These are phyloP conservation scores for Leishmania aethiopica DNA, from an alignment of 208 protist genomes.

Conservation along the genomic window DNA sequence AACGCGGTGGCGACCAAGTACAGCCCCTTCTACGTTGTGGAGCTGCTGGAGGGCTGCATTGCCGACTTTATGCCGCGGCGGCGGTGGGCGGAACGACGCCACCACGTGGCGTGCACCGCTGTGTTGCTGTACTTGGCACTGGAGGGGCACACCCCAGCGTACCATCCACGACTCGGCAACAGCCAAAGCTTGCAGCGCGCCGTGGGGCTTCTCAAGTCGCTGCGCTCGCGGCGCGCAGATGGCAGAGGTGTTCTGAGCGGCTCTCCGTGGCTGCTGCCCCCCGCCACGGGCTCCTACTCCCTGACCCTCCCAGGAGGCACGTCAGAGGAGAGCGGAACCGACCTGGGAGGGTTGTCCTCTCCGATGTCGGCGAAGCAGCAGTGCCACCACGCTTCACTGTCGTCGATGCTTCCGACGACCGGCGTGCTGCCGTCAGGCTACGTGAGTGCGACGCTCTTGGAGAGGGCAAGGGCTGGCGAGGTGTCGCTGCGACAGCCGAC, in stretches of 20 bases:
- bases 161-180: constrained; percentile 37
- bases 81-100: constrained; percentile 61
- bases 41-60: constrained; percentile 65
- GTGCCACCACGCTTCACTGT: not conserved
- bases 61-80: constrained; percentile 62
- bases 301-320: constrained; percentile 9
- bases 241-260: not conserved
- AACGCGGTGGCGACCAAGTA: constrained; percentile 66
- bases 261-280: constrained; percentile 15
- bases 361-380: not conserved
- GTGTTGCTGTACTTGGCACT: constrained; percentile 79
- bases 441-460: constrained; percentile 28
- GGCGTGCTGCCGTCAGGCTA: constrained; percentile 31
- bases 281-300: constrained; percentile 15
- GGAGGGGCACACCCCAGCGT: constrained; percentile 64
- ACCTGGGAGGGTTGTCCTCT: constrained; percentile 19
- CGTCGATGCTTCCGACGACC: constrained; percentile 11
- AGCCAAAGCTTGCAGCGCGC: constrained; percentile 40
- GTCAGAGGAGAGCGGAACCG: constrained; percentile 55
- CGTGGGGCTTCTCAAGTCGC: constrained; percentile 32
- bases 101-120: constrained; percentile 71
- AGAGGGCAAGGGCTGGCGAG: constrained; percentile 19
- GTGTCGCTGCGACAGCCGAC: constrained; percentile 16
- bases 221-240: constrained; percentile 5
- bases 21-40: constrained; percentile 45